These are phyloP conservation scores for Kockiozyma suomiensis DNA, from an alignment of 805 yeast species.

Conservation along the genomic window DNA sequence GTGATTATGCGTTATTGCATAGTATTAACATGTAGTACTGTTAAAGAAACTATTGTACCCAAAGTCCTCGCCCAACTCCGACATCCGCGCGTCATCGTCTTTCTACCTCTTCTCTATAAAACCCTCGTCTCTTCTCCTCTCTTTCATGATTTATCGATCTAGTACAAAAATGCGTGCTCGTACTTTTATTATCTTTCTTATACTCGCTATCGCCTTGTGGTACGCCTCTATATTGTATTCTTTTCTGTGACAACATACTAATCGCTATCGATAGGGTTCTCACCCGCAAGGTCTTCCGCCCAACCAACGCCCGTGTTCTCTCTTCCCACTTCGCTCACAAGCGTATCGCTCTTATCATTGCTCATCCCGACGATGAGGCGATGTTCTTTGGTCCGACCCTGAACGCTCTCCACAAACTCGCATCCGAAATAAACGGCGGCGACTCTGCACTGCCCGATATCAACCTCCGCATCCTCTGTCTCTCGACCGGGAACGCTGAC, in stretches of 20 bases:
- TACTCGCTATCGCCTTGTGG: constrained; percentile 9
- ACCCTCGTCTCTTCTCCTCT: neutral
- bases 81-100: neutral
- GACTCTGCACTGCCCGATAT: constrained; percentile 1
- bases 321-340: constrained; percentile 16
- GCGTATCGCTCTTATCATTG: constrained; percentile 56
- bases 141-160: neutral
- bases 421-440: constrained; percentile 31
- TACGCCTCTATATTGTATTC: neutral
- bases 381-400: constrained; percentile 93
- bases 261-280: neutral
- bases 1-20: too few relatives aligned
- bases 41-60: too few relatives aligned
- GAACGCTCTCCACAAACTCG: constrained; percentile 45
- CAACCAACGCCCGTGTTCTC: constrained; percentile 12
- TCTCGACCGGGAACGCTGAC: constrained; percentile 76
- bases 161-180: constrained; percentile 13
- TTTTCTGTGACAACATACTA: neutral
- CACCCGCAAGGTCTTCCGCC: constrained; percentile 11
- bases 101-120: neutral
- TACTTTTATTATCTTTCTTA: neutral
- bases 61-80: constrained; percentile 15
- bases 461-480: constrained; percentile 35
- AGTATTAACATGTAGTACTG: too few relatives aligned
- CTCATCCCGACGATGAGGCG: constrained; percentile 98